A percentile compares a stretch with the other conserved stretches of the same genome.
phyloP scores from a whole-genome alignment of 371 early-diverging fungal species.

The Blakeslea trispora region DNA sequence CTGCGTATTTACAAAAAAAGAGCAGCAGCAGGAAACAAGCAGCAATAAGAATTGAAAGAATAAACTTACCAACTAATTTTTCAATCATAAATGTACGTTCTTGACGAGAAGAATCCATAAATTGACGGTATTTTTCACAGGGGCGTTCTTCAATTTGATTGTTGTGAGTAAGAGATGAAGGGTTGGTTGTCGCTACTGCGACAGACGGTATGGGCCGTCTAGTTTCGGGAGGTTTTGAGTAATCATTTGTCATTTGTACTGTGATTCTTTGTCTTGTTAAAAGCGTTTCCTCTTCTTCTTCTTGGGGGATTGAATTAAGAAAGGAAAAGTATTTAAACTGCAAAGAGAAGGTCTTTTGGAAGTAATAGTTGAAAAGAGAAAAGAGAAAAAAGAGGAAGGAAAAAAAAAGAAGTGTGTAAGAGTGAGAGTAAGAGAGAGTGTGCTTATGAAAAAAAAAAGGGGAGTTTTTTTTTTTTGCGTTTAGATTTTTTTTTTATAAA shows the following conservation, averaged over 20 bases:
- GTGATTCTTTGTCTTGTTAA: conserved; percentile 9
- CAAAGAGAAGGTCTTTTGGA: conserved; percentile 11
- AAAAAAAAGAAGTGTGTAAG: neutral
- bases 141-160: conserved; percentile 21
- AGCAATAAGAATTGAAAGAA: too few species aligned
- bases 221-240: neutral
- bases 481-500: conserved; percentile 5
- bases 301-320: conserved; percentile 9
- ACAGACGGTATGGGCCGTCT: conserved; percentile 7
- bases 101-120: conserved; percentile 32
- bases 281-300: conserved; percentile 14
- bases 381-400: neutral
- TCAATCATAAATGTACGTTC: conserved; percentile 43
- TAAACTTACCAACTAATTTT: conserved; percentile 40
- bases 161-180: too few species aligned
- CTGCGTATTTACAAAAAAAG: too few species aligned
- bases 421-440: too few species aligned
- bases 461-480: neutral
- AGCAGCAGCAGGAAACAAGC: too few species aligned
- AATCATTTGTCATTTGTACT: conserved; percentile 20
- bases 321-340: conserved; percentile 8
- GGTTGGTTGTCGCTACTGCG: conserved; percentile 3
- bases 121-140: conserved; percentile 33
- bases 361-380: conserved; percentile 7
- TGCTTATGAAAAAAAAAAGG: neutral